phyloP scores from a whole-genome alignment of 495 filamentous ascomycete genomes.

The Penicillium parvum region DNA sequence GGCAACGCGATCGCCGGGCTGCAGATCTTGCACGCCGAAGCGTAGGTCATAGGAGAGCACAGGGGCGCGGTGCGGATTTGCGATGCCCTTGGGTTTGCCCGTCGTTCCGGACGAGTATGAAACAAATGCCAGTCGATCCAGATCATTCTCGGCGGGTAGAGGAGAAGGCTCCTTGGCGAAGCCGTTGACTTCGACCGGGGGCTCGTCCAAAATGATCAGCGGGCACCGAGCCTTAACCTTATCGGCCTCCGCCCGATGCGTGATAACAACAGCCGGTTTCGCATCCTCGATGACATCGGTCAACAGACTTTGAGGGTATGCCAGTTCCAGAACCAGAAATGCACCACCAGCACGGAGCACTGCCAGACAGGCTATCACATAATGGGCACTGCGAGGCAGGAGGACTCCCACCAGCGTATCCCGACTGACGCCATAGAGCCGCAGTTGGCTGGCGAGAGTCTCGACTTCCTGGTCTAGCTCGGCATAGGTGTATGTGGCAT shows the following conservation, averaged over 20 bases:
- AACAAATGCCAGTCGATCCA: conserved; percentile 62
- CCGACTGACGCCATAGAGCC: conserved; percentile 53
- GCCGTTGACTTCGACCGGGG: conserved; percentile 33
- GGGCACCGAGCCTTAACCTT: conserved; percentile 55
- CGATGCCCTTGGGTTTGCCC: conserved; percentile 66
- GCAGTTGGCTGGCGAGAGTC: conserved; percentile 50
- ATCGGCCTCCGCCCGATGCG: conserved; percentile 47
- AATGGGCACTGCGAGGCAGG: conserved; percentile 61
- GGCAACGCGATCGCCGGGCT: conserved; percentile 61
- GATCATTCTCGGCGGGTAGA: conserved; percentile 52
- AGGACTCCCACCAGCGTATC: conserved; percentile 62
- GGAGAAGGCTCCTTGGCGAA: conserved; percentile 33
- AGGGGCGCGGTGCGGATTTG: conserved; percentile 61
- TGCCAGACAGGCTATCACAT: conserved; percentile 66
- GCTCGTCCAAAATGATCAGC: conserved; percentile 52
- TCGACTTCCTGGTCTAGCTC: conserved; percentile 57
- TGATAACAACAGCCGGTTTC: conserved; percentile 57
- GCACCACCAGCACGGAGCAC: conserved; percentile 63
- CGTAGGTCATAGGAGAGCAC: conserved; percentile 62
- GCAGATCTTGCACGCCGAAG: conserved; percentile 57
- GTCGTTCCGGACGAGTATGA: conserved; percentile 66
- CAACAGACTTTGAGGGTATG: conserved; percentile 60
- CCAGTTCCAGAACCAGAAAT: conserved; percentile 66
- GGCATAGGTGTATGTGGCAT: conserved; percentile 52
- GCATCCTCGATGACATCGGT: conserved; percentile 65